Evolutionary conservation across 169 alveolate genomes (phyloP).

Genomic region (Eimeria praecox): DNA sequence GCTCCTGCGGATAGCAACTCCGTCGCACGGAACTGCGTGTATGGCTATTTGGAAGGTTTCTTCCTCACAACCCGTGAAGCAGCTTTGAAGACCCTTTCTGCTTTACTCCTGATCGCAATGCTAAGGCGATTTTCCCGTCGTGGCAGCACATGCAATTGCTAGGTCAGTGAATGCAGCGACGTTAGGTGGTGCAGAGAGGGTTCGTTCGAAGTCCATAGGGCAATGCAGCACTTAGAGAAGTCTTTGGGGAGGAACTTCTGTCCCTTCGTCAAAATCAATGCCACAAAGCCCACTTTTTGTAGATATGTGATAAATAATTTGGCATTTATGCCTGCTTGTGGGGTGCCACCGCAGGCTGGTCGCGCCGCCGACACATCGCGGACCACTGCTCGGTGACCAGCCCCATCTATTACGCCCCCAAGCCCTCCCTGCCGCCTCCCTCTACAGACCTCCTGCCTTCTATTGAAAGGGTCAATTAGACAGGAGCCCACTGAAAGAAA

Average conservation of each 20-base stretch:
- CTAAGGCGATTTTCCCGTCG: background rate
- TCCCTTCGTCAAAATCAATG: background rate
- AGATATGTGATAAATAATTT: background rate
- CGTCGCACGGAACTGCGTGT: background rate
- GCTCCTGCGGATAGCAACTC: background rate
- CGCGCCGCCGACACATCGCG: conserved; percentile 4
- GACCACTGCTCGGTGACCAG: conserved; percentile 26
- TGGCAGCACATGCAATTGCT: background rate
- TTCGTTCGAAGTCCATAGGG: background rate
- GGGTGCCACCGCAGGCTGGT: conserved; percentile 28
- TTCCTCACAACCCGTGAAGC: background rate
- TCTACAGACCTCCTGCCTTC: background rate
- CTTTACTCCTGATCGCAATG: background rate
- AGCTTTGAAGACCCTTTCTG: background rate
- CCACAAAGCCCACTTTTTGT: background rate
- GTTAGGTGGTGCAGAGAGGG: background rate
- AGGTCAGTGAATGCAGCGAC: background rate
- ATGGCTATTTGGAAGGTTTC: background rate
- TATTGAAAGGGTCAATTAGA: background rate
- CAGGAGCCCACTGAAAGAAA: background rate
- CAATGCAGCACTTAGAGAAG: background rate
- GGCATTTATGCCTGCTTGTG: background rate
- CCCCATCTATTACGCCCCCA: conserved; percentile 18
- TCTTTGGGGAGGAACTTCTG: background rate
- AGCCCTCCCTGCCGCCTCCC: background rate